Evolutionary conservation across 495 filamentous ascomycete species (phyloP).

Genomic region (Neurospora sp.): DNA sequence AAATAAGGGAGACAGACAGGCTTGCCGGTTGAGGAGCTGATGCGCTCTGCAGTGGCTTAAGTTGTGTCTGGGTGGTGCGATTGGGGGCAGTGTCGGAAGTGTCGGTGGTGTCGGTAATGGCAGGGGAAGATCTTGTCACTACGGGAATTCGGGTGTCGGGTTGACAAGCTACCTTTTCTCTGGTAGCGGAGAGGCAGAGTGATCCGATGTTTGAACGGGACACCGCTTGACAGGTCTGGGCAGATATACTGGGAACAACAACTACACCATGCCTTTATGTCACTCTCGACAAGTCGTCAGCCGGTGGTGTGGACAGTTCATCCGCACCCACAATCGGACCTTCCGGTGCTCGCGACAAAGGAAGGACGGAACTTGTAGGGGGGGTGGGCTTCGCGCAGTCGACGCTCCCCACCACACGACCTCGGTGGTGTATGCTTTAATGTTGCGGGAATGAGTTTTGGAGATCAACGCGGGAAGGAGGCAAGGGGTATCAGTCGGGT

Average conservation of each 20-base stretch:
- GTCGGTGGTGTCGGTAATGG: background rate
- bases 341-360: background rate
- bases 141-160: background rate
- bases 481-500: background rate
- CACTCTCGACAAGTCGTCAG: background rate
- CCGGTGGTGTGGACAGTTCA: background rate
- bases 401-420: background rate
- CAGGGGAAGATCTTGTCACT: background rate
- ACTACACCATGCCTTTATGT: background rate
- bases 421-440: background rate
- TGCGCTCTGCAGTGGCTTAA: background rate
- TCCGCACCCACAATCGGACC: background rate
- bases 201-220: background rate
- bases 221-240: no score
- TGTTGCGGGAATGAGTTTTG: background rate
- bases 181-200: background rate
- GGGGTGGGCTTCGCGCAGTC: background rate
- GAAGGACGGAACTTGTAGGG: background rate
- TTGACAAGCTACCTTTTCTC: background rate
- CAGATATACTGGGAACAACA: background rate
- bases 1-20: background rate
- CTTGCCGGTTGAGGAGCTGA: background rate
- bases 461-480: background rate
- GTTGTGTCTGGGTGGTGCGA: background rate
- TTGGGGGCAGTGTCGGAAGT: background rate